phyloP scores from a whole-genome alignment of 495 filamentous ascomycete genomes.

The Talaromyces proteolyticus region DNA sequence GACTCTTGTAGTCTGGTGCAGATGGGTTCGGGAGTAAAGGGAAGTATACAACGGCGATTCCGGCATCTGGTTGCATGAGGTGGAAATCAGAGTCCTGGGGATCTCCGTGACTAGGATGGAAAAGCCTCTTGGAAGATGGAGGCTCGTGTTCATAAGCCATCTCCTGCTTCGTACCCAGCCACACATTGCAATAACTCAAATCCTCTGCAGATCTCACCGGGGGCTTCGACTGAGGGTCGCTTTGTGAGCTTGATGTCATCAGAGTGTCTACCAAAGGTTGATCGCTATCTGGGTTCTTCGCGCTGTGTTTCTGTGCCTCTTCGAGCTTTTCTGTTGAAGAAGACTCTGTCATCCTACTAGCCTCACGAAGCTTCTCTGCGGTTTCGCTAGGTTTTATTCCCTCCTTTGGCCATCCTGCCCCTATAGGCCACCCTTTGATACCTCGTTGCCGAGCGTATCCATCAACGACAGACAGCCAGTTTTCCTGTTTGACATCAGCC shows the following conservation, averaged over 20 bases:
- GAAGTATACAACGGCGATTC: slow-evolving; percentile 86
- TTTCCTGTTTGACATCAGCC: slow-evolving; percentile 77
- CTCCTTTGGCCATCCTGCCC: slow-evolving; percentile 78
- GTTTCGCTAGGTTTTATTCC: slow-evolving; percentile 46
- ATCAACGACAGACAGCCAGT: slow-evolving; percentile 90
- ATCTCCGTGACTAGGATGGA: slow-evolving; percentile 24
- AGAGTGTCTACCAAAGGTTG: slow-evolving; percentile 6
- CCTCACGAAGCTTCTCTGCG: slow-evolving; percentile 58
- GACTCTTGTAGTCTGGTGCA: slow-evolving; percentile 25
- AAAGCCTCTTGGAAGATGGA: slow-evolving; percentile 57
- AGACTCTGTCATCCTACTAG: slow-evolving; percentile 53
- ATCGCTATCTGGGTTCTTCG: slow-evolving; percentile 12
- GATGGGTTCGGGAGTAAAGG: slow-evolving; percentile 74
- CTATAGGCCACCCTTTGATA: slow-evolving; percentile 89
- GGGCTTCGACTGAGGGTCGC: slow-evolving; percentile 1
- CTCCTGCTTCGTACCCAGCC: slow-evolving; percentile 82
- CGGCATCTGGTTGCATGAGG: slow-evolving; percentile 70
- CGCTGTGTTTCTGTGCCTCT: slow-evolving; percentile 50
- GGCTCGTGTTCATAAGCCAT: slow-evolving; percentile 53
- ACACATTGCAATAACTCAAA: slow-evolving; percentile 86
- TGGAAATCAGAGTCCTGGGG: slow-evolving; percentile 59
- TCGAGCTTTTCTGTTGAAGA: slow-evolving; percentile 59
- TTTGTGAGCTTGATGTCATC: slow-evolving; percentile 9
- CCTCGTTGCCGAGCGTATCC: slow-evolving; percentile 85
- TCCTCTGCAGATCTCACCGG: slow-evolving; percentile 30